Base-by-base conservation (phyloP, 257 asterid species). In the Solanum microdontum region DNA sequence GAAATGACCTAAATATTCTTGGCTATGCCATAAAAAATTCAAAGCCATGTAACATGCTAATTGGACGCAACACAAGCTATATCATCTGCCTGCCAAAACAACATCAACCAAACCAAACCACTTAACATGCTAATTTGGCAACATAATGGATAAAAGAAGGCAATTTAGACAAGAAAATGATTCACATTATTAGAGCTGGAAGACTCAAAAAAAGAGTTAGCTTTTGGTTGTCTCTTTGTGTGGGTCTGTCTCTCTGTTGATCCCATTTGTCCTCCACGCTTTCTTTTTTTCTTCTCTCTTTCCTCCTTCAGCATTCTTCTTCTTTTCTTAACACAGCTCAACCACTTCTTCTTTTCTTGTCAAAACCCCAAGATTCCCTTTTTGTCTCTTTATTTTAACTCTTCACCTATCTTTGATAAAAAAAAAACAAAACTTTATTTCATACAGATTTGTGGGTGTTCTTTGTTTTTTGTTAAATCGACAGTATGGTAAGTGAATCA, bases 321-420 rank as follows among this genome's bases (percentile, higher is more conserved):
- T 39, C 33, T 72, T 62, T 68, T 45, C 64, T 7, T 32, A 70
- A 48, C 88, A 86, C 82, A 70, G 86, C 87, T 86, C 64, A 62
- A 83, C 84, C 39, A 80, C 40, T 68, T 79, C 86, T 55, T 85
- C 77, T 66, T 85, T 89, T 87, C 87, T 39, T n/a, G 60, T 76
- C n/a, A 88, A 58, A 80, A 70, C 40, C 40, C 87, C 88, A 88
- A 89, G 70, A 87, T 84, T 89, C 43, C 85, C 84, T 82, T 82
- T 86, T 24, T 39, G 60, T 43, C 40, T 85, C 43, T 24, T 64
- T 72, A 55, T 3, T 68, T 84, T 34, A 45, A 58, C 30, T 60
- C 14, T 15, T 84, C 24, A 55, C 73, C 30, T 55, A 62, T 82
- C 72, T 17, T 33, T 32, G 34, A 14, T 26, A 23, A n/a, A 62